A percentile compares a stretch with the other conserved stretches of the same genome.
phyloP scores from a whole-genome alignment of 1,284 basidiomycete species.

The Tranzscheliella williamsii region DNA sequence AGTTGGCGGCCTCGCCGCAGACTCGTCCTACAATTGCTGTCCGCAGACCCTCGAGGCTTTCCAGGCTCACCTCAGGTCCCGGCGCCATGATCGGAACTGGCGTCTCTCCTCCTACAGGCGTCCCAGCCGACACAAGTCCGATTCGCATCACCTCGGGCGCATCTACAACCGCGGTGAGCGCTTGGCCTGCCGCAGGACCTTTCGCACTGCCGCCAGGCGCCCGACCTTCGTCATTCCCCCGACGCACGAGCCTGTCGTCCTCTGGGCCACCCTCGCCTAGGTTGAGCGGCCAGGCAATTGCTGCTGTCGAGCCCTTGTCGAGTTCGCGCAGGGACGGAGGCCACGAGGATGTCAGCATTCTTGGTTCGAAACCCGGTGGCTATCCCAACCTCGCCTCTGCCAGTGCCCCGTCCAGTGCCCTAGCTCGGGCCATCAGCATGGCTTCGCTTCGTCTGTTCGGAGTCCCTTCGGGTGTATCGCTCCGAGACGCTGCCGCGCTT shows the following conservation, averaged over 20 bases:
- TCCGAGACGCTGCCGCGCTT: constrained; percentile 46
- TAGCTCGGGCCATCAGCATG: constrained; percentile 79
- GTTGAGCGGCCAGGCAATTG: constrained; percentile 21
- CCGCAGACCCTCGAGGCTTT: constrained; percentile 39
- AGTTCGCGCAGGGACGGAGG: constrained; percentile 19
- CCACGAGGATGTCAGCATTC: constrained; percentile 28
- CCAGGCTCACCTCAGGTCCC: constrained; percentile 15
- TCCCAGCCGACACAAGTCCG: not conserved
- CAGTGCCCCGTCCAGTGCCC: constrained; percentile 46
- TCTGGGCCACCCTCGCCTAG: constrained; percentile 37
- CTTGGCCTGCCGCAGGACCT: constrained; percentile 20
- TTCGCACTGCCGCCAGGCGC: constrained; percentile 47
- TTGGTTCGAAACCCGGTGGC: constrained; percentile 23
- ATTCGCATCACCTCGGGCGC: constrained; percentile 5
- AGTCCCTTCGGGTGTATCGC: constrained; percentile 63
- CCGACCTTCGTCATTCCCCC: constrained; percentile 30
- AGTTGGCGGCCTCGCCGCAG: constrained; percentile 38
- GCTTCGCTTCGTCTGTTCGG: constrained; percentile 91
- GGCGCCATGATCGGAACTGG: not conserved
- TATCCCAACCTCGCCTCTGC: constrained; percentile 4
- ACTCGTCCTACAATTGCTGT: constrained; percentile 13
- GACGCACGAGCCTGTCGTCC: constrained; percentile 37
- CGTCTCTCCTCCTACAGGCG: not conserved
- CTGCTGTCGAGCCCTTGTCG: constrained; percentile 17
- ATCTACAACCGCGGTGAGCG: constrained; percentile 9